A percentile compares a stretch with the other conserved stretches of the same genome.
These are phyloP conservation scores for Pisolithus microcarpus DNA, from an alignment of 768 basidiomycete species.

Conservation along the genomic window DNA sequence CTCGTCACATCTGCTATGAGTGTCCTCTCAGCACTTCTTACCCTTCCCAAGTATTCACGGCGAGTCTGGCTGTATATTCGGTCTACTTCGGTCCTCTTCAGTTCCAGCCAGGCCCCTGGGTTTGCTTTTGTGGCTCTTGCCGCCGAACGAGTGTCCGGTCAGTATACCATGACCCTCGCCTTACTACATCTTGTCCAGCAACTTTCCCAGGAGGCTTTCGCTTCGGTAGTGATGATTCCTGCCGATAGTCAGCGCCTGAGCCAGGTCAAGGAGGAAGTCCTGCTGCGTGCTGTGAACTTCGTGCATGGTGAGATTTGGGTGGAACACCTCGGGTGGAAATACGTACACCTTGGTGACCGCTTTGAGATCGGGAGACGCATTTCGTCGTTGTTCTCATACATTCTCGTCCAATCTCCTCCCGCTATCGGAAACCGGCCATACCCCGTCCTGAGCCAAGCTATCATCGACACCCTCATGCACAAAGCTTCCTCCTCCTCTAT, in stretches of 20 bases:
- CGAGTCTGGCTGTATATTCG: slow-evolving; percentile 86
- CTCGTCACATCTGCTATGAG: slow-evolving; percentile 78
- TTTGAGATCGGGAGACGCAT: slow-evolving; percentile 76
- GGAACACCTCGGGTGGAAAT: slow-evolving; percentile 82
- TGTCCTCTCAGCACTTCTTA: slow-evolving; percentile 70
- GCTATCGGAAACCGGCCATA: slow-evolving; percentile 51
- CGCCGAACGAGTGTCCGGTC: slow-evolving; percentile 60
- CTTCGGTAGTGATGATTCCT: slow-evolving; percentile 40
- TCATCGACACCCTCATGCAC: slow-evolving; percentile 65
- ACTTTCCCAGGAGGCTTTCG: slow-evolving; percentile 66
- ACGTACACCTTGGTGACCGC: slow-evolving; percentile 68
- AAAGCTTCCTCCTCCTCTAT: slow-evolving; percentile 76
- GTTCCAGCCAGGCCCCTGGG: slow-evolving; percentile 46
- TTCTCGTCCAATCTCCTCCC: slow-evolving; percentile 58
- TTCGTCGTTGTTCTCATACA: slow-evolving; percentile 56
- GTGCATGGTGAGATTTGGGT: slow-evolving; percentile 87
- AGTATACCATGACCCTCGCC: slow-evolving; percentile 77
- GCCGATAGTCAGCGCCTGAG: slow-evolving; percentile 54
- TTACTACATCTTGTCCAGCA: slow-evolving; percentile 71
- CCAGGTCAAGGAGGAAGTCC: slow-evolving; percentile 77
- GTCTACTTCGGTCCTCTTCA: slow-evolving; percentile 71
- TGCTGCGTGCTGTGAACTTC: slow-evolving; percentile 69
- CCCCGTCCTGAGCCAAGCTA: slow-evolving; percentile 48
- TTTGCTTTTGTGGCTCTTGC: slow-evolving; percentile 63
- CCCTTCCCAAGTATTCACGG: slow-evolving; percentile 67